phyloP scores from a whole-genome alignment of 768 basidiomycete genomes.

The Myochromella boudieri region DNA sequence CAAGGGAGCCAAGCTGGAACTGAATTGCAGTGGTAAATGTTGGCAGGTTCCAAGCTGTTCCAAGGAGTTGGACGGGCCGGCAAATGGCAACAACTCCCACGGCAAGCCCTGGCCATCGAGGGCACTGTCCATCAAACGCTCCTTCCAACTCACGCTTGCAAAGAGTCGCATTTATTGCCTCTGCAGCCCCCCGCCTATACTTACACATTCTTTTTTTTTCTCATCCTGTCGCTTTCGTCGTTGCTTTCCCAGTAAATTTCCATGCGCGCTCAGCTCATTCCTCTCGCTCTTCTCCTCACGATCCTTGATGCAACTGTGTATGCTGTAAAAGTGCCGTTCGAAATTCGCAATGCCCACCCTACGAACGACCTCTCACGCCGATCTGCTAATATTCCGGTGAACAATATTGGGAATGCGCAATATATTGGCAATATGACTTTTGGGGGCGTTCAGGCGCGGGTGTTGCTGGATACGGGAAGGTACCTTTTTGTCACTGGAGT shows the following conservation, averaged over 20 bases:
- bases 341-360: constrained; percentile 29
- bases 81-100: too few relatives aligned
- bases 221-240: constrained; percentile 21
- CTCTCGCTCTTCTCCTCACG: constrained; percentile 41
- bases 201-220: constrained; percentile 17
- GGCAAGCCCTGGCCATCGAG: too few relatives aligned
- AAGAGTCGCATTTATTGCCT: too few relatives aligned
- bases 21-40: too few relatives aligned
- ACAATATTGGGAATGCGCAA: constrained; percentile 69
- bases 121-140: constrained; percentile 8
- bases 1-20: too few relatives aligned
- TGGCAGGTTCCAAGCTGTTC: too few relatives aligned
- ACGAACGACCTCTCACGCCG: constrained; percentile 29
- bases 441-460: constrained; percentile 53
- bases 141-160: constrained; percentile 2
- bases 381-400: constrained; percentile 41
- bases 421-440: constrained; percentile 74
- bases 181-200: too few relatives aligned
- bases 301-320: constrained; percentile 37
- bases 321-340: constrained; percentile 39
- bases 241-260: constrained; percentile 21
- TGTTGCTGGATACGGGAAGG: constrained; percentile 82
- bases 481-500: constrained; percentile 22
- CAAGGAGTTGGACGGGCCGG: too few relatives aligned
- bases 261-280: constrained; percentile 40